phyloP scores from a whole-genome alignment of 352 stramenopile genomes.

The Poterioochromonas sp. region DNA sequence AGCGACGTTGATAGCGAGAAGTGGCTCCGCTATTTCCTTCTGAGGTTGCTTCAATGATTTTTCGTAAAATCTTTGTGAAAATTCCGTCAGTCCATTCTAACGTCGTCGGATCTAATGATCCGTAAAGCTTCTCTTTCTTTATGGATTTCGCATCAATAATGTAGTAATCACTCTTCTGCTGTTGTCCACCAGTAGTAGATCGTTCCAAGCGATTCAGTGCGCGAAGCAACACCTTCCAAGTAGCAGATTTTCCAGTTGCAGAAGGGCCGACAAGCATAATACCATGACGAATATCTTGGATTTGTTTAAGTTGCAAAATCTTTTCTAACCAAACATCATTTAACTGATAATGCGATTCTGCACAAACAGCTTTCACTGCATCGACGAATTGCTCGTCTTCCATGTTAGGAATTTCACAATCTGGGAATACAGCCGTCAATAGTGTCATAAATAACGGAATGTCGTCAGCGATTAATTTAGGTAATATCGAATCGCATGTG shows the following conservation, averaged over 20 bases:
- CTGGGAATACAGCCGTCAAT: conserved; percentile 92
- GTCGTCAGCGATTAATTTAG: conserved; percentile 96
- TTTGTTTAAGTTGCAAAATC: conserved; percentile 94
- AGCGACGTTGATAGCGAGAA: conserved; percentile 49
- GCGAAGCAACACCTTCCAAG: conserved; percentile 81
- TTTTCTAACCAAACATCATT: conserved; percentile 93
- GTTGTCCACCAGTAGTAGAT: no score
- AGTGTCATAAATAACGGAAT: conserved; percentile 90
- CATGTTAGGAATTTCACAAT: conserved; percentile 63
- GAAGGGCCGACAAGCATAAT: conserved; percentile 97
- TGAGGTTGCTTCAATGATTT: not conserved
- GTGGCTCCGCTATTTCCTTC: no score
- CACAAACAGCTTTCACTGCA: conserved; percentile 59
- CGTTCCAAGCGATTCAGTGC: conserved; percentile 84
- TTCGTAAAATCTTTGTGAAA: conserved; percentile 93
- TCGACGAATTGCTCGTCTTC: conserved; percentile 46
- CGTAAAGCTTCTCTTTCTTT: conserved; percentile 95
- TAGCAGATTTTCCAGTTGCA: conserved; percentile 90
- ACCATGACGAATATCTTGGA: conserved; percentile 87
- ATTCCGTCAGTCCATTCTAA: conserved; percentile 99
- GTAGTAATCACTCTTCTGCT: conserved; percentile 88
- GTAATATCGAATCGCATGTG: conserved; percentile 97
- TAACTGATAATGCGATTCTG: conserved; percentile 68
- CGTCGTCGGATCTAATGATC: conserved; percentile 96
- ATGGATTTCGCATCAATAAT: conserved; percentile 99